A percentile compares a stretch with the other conserved stretches of the same genome.
These are phyloP conservation scores for Kazachstania sp. DNA, from an alignment of 1,139 yeast species.

Conservation along the genomic window DNA sequence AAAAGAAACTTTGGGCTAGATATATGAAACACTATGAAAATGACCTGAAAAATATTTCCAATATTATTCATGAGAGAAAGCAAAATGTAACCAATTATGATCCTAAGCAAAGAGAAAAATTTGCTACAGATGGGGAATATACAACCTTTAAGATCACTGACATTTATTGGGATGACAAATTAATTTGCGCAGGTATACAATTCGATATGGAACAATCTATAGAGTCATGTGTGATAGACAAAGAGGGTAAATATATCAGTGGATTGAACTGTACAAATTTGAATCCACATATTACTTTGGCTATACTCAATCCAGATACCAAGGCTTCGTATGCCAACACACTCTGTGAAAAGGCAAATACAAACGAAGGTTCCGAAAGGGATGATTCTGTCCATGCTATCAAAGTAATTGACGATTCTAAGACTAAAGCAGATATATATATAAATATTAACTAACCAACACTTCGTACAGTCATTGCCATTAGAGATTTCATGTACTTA, in stretches of 20 bases:
- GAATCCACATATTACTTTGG: conserved; percentile 69
- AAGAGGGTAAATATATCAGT: conserved; percentile 18
- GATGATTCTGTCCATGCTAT: too few species aligned
- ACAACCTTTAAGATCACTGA: conserved; percentile 38
- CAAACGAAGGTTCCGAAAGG: too few species aligned
- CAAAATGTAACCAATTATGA: conserved; percentile 2
- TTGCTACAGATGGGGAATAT: conserved; percentile 12
- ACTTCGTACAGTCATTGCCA: too few species aligned
- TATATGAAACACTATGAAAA: conserved; percentile 18
- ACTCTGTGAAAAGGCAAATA: conserved; percentile 24
- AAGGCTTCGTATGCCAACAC: conserved; percentile 45
- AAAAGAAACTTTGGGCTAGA: conserved; percentile 31
- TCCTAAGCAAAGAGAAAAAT: background rate
- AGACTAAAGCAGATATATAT: background rate
- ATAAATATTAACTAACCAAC: conserved; percentile 2
- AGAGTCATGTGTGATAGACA: conserved; percentile 22
- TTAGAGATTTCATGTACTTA: too few species aligned
- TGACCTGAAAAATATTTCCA: conserved; percentile 5
- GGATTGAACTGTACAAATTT: conserved; percentile 37
- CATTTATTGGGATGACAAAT: conserved; percentile 44
- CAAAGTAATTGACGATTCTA: too few species aligned
- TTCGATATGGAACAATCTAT: conserved; percentile 18
- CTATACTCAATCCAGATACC: conserved; percentile 42
- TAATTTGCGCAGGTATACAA: conserved; percentile 51
- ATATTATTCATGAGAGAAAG: background rate